Evolutionary conservation across 768 basidiomycete species (phyloP), one percentile per base, ranked within the genome.

Genomic region (Rickenella mellea): DNA sequence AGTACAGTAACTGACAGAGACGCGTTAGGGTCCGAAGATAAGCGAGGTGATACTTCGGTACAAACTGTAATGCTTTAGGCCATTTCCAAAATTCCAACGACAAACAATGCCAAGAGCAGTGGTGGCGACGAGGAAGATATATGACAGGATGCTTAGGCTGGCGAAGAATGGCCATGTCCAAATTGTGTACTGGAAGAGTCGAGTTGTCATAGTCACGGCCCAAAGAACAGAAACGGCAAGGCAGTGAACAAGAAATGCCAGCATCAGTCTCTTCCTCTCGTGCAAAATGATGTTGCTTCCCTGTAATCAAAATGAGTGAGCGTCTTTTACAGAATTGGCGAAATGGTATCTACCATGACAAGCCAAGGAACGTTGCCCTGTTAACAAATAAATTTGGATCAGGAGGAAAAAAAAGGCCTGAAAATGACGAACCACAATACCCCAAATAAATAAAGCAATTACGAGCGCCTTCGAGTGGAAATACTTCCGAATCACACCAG

Each of bases 11-110:
- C n/a, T n/a, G n/a, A n/a, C n/a, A n/a, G n/a, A n/a, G n/a, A n/a
- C n/a, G n/a, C n/a, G n/a, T n/a, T n/a, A n/a, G n/a, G n/a, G n/a
- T n/a, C n/a, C n/a, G n/a, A n/a, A n/a, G n/a, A n/a, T n/a, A n/a
- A n/a, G n/a, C n/a, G n/a, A n/a, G n/a, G n/a, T n/a, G n/a, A n/a
- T n/a, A n/a, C n/a, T n/a, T n/a, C n/a, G n/a, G n/a, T n/a, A 17
- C 71, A 58, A 53, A 76, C 76, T 55, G 47, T 68, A 77, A 22
- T 76, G 70, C 3, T 66, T 65, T 8, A 77, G 61, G 1, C 75
- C 76, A 49, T 67, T 71, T 10, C 71, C 75, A 51, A 76, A 79
- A 48, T 76, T 68, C 21, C 68, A 42, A 39, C 73, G 63, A 54
- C 74, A 77, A 14, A 69, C 37, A 32, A 76, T 35, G 8, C 67